Evolutionary conservation across 345 rosid genomes (phyloP).

Genomic region (Eucalyptus albens): DNA sequence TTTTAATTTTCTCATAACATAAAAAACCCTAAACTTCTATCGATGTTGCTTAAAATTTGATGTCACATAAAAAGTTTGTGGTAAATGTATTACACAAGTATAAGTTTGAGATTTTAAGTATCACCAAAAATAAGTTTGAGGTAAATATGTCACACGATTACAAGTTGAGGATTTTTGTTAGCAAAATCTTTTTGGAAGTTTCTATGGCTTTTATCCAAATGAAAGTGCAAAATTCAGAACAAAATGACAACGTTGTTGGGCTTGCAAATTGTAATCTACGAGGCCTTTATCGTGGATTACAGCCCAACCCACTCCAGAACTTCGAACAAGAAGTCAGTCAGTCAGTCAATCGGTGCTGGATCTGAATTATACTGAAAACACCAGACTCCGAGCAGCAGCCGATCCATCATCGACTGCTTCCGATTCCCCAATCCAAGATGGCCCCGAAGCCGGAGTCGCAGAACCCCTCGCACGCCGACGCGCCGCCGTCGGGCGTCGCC

Average conservation of each 20-base stretch:
- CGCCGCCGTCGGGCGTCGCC: neutral
- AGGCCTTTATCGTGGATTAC: neutral
- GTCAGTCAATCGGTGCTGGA: neutral
- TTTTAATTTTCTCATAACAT: rapidly evolving
- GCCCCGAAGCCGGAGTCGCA: conserved; percentile 5
- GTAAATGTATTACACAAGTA: rapidly evolving
- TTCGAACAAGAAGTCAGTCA: neutral
- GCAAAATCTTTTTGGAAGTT: too few relatives aligned
- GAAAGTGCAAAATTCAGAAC: neutral
- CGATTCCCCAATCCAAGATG: neutral
- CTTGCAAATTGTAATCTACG: neutral
- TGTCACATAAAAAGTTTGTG: rapidly evolving
- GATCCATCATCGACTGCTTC: neutral
- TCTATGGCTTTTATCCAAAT: too few relatives aligned
- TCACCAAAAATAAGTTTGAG: rapidly evolving
- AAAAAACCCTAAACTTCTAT: rapidly evolving
- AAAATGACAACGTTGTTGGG: neutral
- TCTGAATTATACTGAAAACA: neutral
- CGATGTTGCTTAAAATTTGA: rapidly evolving
- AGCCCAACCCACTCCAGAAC: neutral
- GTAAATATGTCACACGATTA: too few relatives aligned
- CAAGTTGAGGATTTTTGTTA: too few relatives aligned
- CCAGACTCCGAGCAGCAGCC: neutral
- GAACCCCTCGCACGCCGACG: neutral
- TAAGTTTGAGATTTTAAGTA: too few relatives aligned